Base-by-base conservation (phyloP, 108 stramenopile genomes). In the Nitzschia inconspicua region DNA sequence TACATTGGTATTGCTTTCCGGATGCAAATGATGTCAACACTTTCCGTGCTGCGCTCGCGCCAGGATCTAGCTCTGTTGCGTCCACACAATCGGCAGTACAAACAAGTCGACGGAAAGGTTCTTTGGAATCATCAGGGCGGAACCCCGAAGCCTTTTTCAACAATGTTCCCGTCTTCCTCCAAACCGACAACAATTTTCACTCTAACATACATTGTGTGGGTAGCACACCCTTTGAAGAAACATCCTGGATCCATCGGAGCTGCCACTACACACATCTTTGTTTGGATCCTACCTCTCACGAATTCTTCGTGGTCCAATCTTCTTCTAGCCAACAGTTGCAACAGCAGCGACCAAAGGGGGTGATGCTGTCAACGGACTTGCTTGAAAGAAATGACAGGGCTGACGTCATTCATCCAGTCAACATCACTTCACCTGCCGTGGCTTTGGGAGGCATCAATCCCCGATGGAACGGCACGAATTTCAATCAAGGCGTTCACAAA, bases 131-230 rank as follows among this genome's bases (percentile, higher is more conserved):
- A n/a, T n/a, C n/a, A n/a, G n/a, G n/a, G n/a, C n/a, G n/a, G n/a
- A n/a, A n/a, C 13, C 18, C 53, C 18, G 53, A 54, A 23, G 53
- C 53, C 2, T 54, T 36, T 31, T 23, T 54, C 34, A 54, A 54
- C 34, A 54, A 54, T 32, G 18, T 36, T 36, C 53, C 53, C 10
- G 14, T 54, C 11, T 22, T 11, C 22, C 34, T 54, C 10, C 31
- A 42, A 28, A n/a, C 44, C 23, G 29, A 55, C 24, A 47, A 49
- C 13, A 24, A 27, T 0, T 70, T 63, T 37, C 62, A 63, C 31
- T 78, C 77, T 7, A 47, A 20, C 13, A 65, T 68, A 2, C 78
- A 84, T 46, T 84, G 83, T 39, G 72, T 77, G 18, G 83, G 83
- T 14, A 73, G 80, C 44, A 84, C 72, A 26, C 73, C 58, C 62